These are phyloP conservation scores for Potentilla sterilis DNA, from an alignment of 306 rosid genomes.

Conservation along the genomic window DNA sequence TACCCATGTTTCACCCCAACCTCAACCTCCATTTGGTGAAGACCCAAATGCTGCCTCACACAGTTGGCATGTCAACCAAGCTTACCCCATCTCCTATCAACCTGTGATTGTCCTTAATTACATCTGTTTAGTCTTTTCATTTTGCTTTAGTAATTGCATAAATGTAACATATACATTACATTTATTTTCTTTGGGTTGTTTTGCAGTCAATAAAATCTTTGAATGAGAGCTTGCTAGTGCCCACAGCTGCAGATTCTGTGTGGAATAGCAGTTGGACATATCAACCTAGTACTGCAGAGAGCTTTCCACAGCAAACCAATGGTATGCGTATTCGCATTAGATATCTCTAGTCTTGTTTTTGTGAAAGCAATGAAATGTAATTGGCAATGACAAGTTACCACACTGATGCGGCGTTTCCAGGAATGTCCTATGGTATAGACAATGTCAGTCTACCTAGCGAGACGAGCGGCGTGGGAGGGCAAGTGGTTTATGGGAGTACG, in stretches of 20 bases:
- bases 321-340: slow-evolving; percentile 37
- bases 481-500: slow-evolving; percentile 25
- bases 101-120: slow-evolving; percentile 25
- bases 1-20: slow-evolving; percentile 27
- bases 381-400: slow-evolving; percentile 34
- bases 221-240: slow-evolving; percentile 31
- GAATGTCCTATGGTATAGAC: slow-evolving; percentile 18
- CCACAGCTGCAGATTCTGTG: slow-evolving; percentile 35
- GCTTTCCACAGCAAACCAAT: slow-evolving; percentile 32
- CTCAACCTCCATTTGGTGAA: slow-evolving; percentile 18
- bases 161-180: neutral
- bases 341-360: slow-evolving; percentile 48
- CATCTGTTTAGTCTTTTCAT: neutral
- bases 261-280: slow-evolving; percentile 33
- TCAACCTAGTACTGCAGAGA: slow-evolving; percentile 19
- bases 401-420: slow-evolving; percentile 9
- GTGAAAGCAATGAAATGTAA: slow-evolving; percentile 42
- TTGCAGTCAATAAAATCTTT: slow-evolving; percentile 44
- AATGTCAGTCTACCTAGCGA: slow-evolving; percentile 26
- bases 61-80: slow-evolving; percentile 29
- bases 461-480: slow-evolving; percentile 28
- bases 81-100: slow-evolving; percentile 25
- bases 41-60: slow-evolving; percentile 30
- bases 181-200: slow-evolving; percentile 14
- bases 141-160: neutral